Percentiles rank a stretch among this genome's conserved stretches.
Evolutionary conservation across 2,329 filamentous ascomycete species (phyloP).

Genomic region (Lachnellula willkommii): DNA sequence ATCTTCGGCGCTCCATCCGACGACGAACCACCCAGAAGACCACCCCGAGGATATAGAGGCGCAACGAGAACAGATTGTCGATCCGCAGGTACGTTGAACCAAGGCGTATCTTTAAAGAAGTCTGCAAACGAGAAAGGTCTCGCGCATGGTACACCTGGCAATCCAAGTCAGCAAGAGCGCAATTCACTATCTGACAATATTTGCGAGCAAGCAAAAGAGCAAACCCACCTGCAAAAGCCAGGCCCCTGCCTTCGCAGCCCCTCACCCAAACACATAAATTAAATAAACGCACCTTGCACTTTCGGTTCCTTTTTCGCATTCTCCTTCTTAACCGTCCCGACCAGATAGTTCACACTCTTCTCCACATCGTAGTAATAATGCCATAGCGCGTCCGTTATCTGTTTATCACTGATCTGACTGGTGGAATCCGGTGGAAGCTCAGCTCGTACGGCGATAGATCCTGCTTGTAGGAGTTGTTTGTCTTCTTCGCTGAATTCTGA

Average conservation of each 20-base stretch:
- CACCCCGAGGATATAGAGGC: slow-evolving; percentile 52
- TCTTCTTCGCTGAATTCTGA: slow-evolving; percentile 33
- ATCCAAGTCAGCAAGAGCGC: not conserved
- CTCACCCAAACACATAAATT: slow-evolving; percentile 7
- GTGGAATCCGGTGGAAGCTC: slow-evolving; percentile 54
- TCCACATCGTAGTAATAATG: slow-evolving; percentile 93
- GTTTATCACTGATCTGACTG: slow-evolving; percentile 50
- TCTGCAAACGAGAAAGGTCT: slow-evolving; percentile 42
- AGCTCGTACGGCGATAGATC: slow-evolving; percentile 60
- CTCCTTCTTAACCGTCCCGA: slow-evolving; percentile 45
- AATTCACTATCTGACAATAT: not conserved
- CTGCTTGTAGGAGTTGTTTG: slow-evolving; percentile 53
- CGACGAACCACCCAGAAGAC: slow-evolving; percentile 72
- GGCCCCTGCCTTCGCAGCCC: not conserved
- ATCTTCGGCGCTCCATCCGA: slow-evolving; percentile 57
- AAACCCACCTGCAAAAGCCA: slow-evolving; percentile 25
- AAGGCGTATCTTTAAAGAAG: slow-evolving; percentile 81
- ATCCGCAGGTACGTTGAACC: slow-evolving; percentile 66
- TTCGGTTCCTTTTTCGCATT: slow-evolving; percentile 32
- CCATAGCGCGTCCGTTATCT: slow-evolving; percentile 89
- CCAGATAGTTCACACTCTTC: slow-evolving; percentile 76
- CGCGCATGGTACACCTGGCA: slow-evolving; percentile 7
- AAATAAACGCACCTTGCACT: slow-evolving; percentile 30
- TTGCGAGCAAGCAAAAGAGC: slow-evolving; percentile 6
- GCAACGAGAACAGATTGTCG: slow-evolving; percentile 62